A percentile compares a stretch with the other conserved stretches of the same genome.
Evolutionary conservation across 1,284 basidiomycete species (phyloP).

Genomic region (Leccinum subrobustum): DNA sequence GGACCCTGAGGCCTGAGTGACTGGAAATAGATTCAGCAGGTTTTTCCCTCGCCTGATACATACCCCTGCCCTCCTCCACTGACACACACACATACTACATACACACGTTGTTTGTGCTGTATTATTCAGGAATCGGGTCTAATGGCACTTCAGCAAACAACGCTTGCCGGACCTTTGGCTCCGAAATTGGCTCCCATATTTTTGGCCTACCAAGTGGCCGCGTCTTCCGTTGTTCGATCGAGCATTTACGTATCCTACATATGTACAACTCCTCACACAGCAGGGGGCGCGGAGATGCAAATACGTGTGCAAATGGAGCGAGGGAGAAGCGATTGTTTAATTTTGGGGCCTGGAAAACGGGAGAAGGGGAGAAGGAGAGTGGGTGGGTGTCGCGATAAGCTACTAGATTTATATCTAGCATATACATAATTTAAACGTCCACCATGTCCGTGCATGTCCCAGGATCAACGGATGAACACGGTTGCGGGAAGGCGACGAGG

Average conservation of each 20-base stretch:
- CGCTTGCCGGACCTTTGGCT: slow-evolving; percentile 54
- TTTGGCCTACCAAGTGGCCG: too few relatives aligned
- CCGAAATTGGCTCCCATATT: slow-evolving; percentile 2
- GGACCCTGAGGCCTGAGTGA: too few relatives aligned
- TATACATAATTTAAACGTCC: slow-evolving; percentile 1
- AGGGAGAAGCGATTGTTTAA: background rate
- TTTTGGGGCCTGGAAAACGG: background rate
- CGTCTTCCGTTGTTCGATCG: too few relatives aligned
- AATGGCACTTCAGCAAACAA: slow-evolving; percentile 43
- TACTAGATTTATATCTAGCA: background rate
- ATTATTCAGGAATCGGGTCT: slow-evolving; percentile 75
- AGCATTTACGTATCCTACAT: too few relatives aligned
- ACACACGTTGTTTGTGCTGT: slow-evolving; percentile 50
- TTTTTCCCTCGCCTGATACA: too few relatives aligned
- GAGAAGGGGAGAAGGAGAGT: background rate
- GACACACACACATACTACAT: too few relatives aligned
- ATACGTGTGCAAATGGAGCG: background rate
- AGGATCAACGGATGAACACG: background rate
- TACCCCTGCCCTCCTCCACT: too few relatives aligned
- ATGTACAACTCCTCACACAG: too few relatives aligned
- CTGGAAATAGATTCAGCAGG: too few relatives aligned
- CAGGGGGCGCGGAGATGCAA: background rate
- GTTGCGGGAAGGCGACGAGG: background rate
- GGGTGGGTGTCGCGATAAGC: background rate
- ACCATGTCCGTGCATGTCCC: background rate